Evolutionary conservation across 148 eudicot genomes (phyloP).

Genomic region (Arbutus unedo): DNA sequence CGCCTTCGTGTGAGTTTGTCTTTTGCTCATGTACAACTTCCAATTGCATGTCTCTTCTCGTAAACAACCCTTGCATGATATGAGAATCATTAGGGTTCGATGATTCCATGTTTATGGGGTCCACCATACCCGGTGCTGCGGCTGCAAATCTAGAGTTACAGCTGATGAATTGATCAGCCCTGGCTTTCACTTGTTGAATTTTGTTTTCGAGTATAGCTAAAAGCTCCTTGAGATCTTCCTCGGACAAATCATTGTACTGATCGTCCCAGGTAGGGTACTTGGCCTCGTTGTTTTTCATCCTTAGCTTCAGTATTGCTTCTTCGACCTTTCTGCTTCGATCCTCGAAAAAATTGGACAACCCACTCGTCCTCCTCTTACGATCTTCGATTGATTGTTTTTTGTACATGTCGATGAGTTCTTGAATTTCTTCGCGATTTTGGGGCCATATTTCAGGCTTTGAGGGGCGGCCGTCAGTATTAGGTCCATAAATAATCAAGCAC

Average conservation of each 20-base stretch:
- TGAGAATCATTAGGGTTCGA: not conserved
- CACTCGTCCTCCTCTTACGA: not conserved
- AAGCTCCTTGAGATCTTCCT: not conserved
- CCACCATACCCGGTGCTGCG: no score
- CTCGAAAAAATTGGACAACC: conserved; percentile 4
- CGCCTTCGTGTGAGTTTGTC: not conserved
- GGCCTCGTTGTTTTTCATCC: conserved; percentile 10
- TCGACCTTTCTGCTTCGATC: not conserved
- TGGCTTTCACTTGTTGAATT: not conserved
- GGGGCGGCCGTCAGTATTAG: not conserved
- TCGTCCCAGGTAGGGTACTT: conserved; percentile 9
- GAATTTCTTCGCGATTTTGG: not conserved
- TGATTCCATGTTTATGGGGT: no score
- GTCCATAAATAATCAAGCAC: conserved; percentile 9
- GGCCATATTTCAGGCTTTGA: not conserved
- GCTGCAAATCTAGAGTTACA: not conserved
- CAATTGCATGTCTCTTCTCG: not conserved
- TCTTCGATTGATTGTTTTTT: conserved; percentile 4
- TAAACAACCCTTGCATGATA: not conserved
- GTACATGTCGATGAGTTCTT: conserved; percentile 12
- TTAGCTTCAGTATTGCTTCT: not conserved
- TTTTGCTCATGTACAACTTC: conserved; percentile 2
- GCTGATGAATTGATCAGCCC: not conserved
- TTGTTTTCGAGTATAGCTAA: not conserved
- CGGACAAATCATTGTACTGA: not conserved